Evolutionary conservation across 805 yeast genomes (phyloP).

Genomic region (Cyberlindnera meyerae): DNA sequence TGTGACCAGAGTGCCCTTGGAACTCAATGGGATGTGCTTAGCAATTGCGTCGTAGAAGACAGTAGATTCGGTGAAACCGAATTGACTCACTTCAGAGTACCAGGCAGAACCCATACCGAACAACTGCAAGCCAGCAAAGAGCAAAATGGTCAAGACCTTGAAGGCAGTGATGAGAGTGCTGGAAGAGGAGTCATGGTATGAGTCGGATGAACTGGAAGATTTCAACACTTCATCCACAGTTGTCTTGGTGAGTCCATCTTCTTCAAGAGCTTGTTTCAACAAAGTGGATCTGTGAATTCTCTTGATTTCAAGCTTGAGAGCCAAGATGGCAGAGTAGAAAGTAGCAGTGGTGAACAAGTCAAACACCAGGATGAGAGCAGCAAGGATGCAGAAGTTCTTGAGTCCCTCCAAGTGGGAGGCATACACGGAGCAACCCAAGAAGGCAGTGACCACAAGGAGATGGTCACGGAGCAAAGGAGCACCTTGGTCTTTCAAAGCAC

Average conservation of each 20-base stretch:
- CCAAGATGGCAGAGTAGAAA: constrained; percentile 76
- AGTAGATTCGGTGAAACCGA: constrained; percentile 17
- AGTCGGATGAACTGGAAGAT: constrained; percentile 23
- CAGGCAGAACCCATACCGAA: constrained; percentile 69
- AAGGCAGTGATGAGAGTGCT: constrained; percentile 45
- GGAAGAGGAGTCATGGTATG: constrained; percentile 30
- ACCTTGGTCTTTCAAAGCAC: constrained; percentile 34
- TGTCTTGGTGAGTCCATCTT: constrained; percentile 77
- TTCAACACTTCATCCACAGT: constrained; percentile 67
- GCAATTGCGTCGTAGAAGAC: constrained; percentile 24
- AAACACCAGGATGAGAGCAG: constrained; percentile 61
- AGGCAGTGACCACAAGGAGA: constrained; percentile 63
- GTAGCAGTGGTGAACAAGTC: constrained; percentile 75
- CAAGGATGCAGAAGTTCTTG: constrained; percentile 72
- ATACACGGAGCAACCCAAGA: constrained; percentile 59
- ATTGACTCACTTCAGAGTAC: constrained; percentile 47
- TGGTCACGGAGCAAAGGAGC: constrained; percentile 60
- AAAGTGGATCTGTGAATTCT: constrained; percentile 77
- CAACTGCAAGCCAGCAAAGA: constrained; percentile 58
- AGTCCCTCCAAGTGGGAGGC: constrained; percentile 68
- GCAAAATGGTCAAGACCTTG: constrained; percentile 55
- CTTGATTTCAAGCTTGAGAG: constrained; percentile 84
- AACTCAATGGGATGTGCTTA: constrained; percentile 32
- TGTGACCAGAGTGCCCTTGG: constrained; percentile 50
- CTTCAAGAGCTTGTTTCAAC: constrained; percentile 77